These are phyloP conservation scores for Neopestalotiopsis clavispora DNA, from an alignment of 2,329 filamentous ascomycete species.

Conservation along the genomic window DNA sequence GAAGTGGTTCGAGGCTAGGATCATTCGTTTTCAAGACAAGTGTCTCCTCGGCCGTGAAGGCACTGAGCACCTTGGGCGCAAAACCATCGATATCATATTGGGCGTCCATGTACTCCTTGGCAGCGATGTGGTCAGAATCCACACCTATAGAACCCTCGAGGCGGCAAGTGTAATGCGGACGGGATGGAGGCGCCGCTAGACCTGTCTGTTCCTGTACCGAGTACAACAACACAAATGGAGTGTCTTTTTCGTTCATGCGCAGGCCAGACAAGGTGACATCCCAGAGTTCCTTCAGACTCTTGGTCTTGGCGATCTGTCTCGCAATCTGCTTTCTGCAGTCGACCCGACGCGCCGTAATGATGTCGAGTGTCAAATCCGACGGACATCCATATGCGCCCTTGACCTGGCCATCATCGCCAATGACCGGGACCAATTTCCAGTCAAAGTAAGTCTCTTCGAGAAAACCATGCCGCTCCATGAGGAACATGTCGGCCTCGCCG, in stretches of 20 bases:
- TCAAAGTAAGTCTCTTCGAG: conserved; percentile 46
- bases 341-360: conserved; percentile 40
- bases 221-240: conserved; percentile 38
- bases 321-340: conserved; percentile 42
- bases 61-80: conserved; percentile 27
- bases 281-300: conserved; percentile 40
- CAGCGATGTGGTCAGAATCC: conserved; percentile 20
- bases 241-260: conserved; percentile 30
- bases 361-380: conserved; percentile 36
- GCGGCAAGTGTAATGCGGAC: conserved; percentile 24
- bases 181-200: conserved; percentile 19
- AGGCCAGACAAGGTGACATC: conserved; percentile 29
- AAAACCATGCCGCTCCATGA: conserved; percentile 38
- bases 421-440: conserved; percentile 47
- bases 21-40: conserved; percentile 25
- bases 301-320: conserved; percentile 34
- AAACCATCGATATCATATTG: conserved; percentile 26
- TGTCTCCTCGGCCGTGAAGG: conserved; percentile 22
- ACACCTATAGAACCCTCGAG: conserved; percentile 28
- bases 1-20: conserved; percentile 19
- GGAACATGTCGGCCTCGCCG: conserved; percentile 32
- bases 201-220: conserved; percentile 32
- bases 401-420: conserved; percentile 42
- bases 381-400: conserved; percentile 29
- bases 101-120: conserved; percentile 25